phyloP scores from a whole-genome alignment of 1,284 basidiomycete species.

The Tranzscheliella williamsii region DNA sequence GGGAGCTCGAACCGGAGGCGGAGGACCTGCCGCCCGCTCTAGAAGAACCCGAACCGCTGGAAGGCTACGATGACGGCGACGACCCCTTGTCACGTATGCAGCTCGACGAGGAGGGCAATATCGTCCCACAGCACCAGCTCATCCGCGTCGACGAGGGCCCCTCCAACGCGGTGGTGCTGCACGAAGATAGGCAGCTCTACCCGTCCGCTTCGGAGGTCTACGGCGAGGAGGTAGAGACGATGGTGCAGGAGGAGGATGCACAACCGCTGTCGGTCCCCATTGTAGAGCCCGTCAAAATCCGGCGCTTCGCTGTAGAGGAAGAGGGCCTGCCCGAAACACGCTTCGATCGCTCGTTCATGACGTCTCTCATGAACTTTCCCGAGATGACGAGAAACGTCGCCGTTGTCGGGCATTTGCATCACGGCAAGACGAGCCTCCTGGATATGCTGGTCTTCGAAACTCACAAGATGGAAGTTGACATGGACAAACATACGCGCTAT shows the following conservation, averaged over 20 bases:
- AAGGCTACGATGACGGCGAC: conserved; percentile 76
- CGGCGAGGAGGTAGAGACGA: conserved; percentile 88
- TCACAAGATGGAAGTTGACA: conserved; percentile 73
- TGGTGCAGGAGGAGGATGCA: conserved; percentile 97
- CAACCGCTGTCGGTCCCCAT: conserved; percentile 95
- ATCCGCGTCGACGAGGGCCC: conserved; percentile 58
- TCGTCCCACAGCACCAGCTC: conserved; percentile 35
- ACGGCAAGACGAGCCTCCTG: conserved; percentile 94
- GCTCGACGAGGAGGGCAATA: conserved; percentile 65
- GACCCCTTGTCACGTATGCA: conserved; percentile 10
- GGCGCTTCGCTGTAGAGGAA: conserved; percentile 75
- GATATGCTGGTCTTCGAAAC: conserved; percentile 98
- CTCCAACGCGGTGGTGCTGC: conserved; percentile 84
- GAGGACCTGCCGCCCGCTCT: conserved; percentile 4
- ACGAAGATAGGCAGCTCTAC: conserved; percentile 99
- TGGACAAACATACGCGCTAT: conserved; percentile 70
- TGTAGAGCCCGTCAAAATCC: conserved; percentile 90
- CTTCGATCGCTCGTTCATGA: conserved; percentile 73
- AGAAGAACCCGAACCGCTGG: conserved; percentile 63
- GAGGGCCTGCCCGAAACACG: conserved; percentile 48
- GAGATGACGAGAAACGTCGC: conserved; percentile 77
- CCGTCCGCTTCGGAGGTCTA: conserved; percentile 89
- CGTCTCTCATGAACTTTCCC: conserved; percentile 88
- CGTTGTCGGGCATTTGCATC: conserved; percentile 81
- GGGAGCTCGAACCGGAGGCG: conserved; percentile 8